Conservation (phyloP, 129 eudicot genomes). For the Centrapalus pauciflorus region DNA sequence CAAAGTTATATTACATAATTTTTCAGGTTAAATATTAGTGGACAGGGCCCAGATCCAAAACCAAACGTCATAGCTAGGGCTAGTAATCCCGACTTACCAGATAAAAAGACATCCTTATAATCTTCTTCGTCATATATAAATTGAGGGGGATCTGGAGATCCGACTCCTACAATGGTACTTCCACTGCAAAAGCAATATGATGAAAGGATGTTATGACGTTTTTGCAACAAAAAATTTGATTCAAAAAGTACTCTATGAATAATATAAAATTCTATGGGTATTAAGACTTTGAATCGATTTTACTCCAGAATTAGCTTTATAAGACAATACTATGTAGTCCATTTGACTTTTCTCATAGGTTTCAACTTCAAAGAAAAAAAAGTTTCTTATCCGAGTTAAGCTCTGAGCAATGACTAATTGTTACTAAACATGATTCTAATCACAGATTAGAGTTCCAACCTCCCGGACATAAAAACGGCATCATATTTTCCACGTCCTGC, state of each 20-base stretch:
- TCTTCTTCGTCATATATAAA: slow-evolving; percentile 91
- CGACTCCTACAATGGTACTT: slow-evolving; percentile 96
- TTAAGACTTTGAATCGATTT: background rate
- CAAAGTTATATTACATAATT: background rate
- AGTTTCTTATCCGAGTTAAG: background rate
- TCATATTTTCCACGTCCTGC: slow-evolving; percentile 93
- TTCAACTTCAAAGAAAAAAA: no score
- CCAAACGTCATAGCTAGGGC: background rate
- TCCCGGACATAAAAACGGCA: slow-evolving; percentile 99
- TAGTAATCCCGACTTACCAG: slow-evolving; percentile 44
- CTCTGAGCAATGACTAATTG: background rate
- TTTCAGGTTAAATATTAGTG: background rate
- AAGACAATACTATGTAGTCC: background rate
- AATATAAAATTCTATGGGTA: background rate
- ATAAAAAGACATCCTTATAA: slow-evolving; percentile 82
- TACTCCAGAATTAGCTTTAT: background rate
- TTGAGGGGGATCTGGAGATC: slow-evolving; percentile 94
- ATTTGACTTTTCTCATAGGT: no score
- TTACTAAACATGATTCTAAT: background rate
- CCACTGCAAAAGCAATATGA: slow-evolving; percentile 54
- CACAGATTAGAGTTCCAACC: slow-evolving; percentile 33
- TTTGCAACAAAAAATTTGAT: background rate
- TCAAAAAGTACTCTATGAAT: background rate
- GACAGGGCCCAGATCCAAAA: background rate
- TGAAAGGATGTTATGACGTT: background rate